These are phyloP conservation scores for Ophiocordyceps robertsii DNA, from an alignment of 2,329 filamentous ascomycete species.

Conservation along the genomic window DNA sequence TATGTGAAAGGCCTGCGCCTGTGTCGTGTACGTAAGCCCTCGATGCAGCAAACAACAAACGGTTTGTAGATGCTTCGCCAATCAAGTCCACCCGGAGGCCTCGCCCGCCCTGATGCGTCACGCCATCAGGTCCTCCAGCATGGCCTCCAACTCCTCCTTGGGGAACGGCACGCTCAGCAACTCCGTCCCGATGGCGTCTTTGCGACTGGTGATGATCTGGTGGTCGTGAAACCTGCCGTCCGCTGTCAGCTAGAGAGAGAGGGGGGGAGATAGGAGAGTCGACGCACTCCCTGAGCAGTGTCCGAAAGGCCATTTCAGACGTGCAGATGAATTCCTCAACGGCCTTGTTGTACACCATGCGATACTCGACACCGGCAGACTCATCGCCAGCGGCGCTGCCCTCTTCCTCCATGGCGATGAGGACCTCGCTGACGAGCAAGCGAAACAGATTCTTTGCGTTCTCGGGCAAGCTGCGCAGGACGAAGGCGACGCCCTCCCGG, in stretches of 20 bases:
- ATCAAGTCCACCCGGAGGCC: too few relatives aligned
- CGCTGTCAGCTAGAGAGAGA: conserved; percentile 13
- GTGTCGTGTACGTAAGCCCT: too few relatives aligned
- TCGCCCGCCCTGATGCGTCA: conserved; percentile 2
- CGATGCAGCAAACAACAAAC: too few relatives aligned
- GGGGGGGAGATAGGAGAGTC: background rate
- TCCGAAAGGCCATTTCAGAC: conserved; percentile 90
- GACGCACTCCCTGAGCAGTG: conserved; percentile 71
- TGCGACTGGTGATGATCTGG: conserved; percentile 85
- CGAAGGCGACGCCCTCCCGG: conserved; percentile 82
- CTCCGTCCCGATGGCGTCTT: conserved; percentile 76
- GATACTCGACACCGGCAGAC: conserved; percentile 70
- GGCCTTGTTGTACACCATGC: conserved; percentile 86
- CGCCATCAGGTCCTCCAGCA: conserved; percentile 57
- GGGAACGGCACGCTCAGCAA: conserved; percentile 73
- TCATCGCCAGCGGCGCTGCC: conserved; percentile 23
- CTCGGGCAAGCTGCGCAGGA: conserved; percentile 78
- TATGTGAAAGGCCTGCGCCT: too few relatives aligned
- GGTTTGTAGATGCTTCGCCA: too few relatives aligned
- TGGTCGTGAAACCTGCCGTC: conserved; percentile 73
- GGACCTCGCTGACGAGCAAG: conserved; percentile 71
- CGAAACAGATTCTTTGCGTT: conserved; percentile 83
- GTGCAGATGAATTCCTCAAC: conserved; percentile 95
- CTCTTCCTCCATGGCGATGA: conserved; percentile 56
- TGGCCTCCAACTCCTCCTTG: conserved; percentile 76